Conservation (phyloP, 1,139 yeast genomes). For the Scheffersomyces lignicola region DNA sequence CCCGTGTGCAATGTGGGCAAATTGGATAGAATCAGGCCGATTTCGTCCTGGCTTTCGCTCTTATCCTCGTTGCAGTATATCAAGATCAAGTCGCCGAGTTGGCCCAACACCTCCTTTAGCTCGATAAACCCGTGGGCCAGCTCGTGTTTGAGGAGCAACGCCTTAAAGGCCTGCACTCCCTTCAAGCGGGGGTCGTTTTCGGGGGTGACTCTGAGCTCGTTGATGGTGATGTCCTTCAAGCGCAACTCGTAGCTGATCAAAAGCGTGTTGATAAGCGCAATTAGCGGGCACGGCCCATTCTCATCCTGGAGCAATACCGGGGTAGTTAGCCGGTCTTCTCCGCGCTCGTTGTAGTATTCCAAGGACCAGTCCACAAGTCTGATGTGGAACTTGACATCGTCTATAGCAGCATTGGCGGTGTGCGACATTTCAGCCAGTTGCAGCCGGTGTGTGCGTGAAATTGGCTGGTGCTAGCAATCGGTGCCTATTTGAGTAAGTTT, state of each 20-base stretch:
- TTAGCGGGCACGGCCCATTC: conserved; percentile 88
- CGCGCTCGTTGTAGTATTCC: conserved; percentile 6
- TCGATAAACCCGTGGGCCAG: conserved; percentile 21
- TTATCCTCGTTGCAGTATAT: conserved; percentile 16
- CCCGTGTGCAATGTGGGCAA: conserved; percentile 75
- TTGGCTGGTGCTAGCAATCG: too few species aligned
- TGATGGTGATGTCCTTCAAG: conserved; percentile 13
- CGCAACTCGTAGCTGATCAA: conserved; percentile 45
- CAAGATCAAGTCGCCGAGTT: conserved; percentile 46
- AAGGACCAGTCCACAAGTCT: conserved; percentile 27
- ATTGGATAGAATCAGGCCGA: conserved; percentile 41
- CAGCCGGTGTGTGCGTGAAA: too few species aligned
- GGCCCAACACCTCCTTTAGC: conserved; percentile 37
- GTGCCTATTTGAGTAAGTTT: too few species aligned
- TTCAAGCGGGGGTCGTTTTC: not conserved
- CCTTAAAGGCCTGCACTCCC: not conserved
- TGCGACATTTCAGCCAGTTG: too few species aligned
- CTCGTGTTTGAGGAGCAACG: conserved; percentile 7
- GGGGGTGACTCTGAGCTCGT: conserved; percentile 6
- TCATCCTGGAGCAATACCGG: conserved; percentile 76
- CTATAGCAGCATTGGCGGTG: conserved; percentile 1
- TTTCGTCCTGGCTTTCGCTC: conserved; percentile 19
- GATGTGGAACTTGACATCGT: conserved; percentile 19
- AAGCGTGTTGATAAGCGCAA: conserved; percentile 76
- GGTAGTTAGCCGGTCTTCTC: conserved; percentile 30